These are phyloP conservation scores for Ascoidea asiatica DNA, from an alignment of 805 yeast genomes.

Conservation along the genomic window DNA sequence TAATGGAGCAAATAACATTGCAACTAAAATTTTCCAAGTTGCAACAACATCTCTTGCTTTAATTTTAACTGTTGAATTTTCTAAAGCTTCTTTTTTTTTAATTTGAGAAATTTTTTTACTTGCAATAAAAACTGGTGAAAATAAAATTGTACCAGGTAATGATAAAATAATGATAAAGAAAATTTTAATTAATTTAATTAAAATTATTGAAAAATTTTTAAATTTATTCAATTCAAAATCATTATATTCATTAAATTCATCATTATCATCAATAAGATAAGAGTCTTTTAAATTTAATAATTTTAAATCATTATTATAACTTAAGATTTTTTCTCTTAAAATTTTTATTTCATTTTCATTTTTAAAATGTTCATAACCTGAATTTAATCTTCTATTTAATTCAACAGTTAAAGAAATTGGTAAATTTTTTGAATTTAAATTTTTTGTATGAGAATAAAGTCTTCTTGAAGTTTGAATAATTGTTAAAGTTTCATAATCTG, in stretches of 20 bases:
- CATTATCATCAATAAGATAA: conserved; percentile 39
- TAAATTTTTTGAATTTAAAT: conserved; percentile 38
- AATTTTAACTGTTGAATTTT: conserved; percentile 83
- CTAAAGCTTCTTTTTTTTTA: conserved; percentile 69
- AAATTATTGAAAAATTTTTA: conserved; percentile 32
- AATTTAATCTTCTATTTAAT: conserved; percentile 75
- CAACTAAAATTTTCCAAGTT: conserved; percentile 86
- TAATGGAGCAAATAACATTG: conserved; percentile 75
- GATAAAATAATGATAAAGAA: conserved; percentile 42
- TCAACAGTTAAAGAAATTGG: conserved; percentile 75
- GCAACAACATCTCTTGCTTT: conserved; percentile 87
- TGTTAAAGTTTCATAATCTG: conserved; percentile 85
- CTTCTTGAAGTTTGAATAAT: conserved; percentile 92
- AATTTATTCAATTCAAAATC: conserved; percentile 41
- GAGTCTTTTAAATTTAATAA: conserved; percentile 35
- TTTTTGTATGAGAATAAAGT: conserved; percentile 63
- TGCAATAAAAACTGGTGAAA: conserved; percentile 73
- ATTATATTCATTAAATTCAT: too few species aligned
- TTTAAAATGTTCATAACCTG: conserved; percentile 67
- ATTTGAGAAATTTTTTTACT: conserved; percentile 55
- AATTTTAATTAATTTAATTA: conserved; percentile 39
- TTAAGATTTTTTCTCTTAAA: conserved; percentile 47
- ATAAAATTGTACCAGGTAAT: conserved; percentile 74
- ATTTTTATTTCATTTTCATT: conserved; percentile 56
- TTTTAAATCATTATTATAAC: conserved; percentile 53